Evolutionary conservation across 225 moss, liverwort and hornwort species (phyloP).

Genomic region (Physcomitrium patens): DNA sequence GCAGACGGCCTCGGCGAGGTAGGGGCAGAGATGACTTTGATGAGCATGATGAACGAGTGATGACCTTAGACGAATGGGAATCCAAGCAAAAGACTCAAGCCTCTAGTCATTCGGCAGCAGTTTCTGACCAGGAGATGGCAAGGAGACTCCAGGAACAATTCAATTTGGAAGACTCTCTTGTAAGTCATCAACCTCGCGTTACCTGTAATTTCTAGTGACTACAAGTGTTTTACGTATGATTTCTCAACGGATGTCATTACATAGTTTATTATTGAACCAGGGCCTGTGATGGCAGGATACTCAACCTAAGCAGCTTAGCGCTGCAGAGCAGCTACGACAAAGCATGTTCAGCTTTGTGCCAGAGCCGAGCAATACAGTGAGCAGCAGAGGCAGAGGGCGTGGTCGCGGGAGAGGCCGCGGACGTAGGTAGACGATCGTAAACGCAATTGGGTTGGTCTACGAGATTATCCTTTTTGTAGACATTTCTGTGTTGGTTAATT

Average conservation of each 20-base stretch:
- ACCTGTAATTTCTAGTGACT: neutral
- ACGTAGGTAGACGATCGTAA: constrained; percentile 30
- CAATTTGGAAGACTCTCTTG: constrained; percentile 71
- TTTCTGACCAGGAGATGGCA: constrained; percentile 80
- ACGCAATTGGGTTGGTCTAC: neutral
- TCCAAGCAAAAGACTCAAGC: constrained; percentile 57
- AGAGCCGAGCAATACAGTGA: constrained; percentile 59
- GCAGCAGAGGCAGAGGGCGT: constrained; percentile 66
- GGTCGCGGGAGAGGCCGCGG: constrained; percentile 81
- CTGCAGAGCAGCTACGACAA: constrained; percentile 78
- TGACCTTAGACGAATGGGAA: constrained; percentile 96
- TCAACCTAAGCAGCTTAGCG: constrained; percentile 58
- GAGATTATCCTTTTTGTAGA: neutral
- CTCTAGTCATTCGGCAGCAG: constrained; percentile 27
- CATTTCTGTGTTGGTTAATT: neutral
- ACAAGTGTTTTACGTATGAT: neutral
- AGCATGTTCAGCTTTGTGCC: constrained; percentile 87
- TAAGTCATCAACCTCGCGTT: constrained; percentile 26
- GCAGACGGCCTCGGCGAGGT: constrained; percentile 67
- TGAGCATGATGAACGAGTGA: constrained; percentile 68
- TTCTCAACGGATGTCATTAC: neutral
- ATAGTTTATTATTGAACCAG: neutral
- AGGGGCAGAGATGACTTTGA: constrained; percentile 58
- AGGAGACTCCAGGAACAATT: constrained; percentile 79
- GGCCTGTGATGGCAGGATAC: constrained; percentile 36